Percentiles rank a stretch among this genome's conserved stretches.
Evolutionary conservation across 2,329 filamentous ascomycete genomes (phyloP).

Genomic region (Ophiocordyceps camponoti-floridani): DNA sequence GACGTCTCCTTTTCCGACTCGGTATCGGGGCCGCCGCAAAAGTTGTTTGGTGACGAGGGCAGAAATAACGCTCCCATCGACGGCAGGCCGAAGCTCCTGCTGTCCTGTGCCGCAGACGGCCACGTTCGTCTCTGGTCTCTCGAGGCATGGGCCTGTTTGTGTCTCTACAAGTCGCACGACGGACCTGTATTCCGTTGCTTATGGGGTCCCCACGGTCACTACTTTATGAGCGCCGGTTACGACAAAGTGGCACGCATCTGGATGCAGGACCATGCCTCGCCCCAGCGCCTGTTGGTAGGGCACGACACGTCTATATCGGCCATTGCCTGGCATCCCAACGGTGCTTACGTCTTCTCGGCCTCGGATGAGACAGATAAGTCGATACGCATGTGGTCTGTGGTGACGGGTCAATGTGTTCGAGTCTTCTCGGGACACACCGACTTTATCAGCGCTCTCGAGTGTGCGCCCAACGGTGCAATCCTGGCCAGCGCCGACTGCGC

Average conservation of each 20-base stretch:
- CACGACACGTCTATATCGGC: slow-evolving; percentile 88
- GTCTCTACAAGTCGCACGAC: slow-evolving; percentile 85
- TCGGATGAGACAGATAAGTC: slow-evolving; percentile 75
- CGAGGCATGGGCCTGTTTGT: slow-evolving; percentile 80
- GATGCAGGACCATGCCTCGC: slow-evolving; percentile 83
- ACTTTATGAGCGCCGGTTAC: slow-evolving; percentile 75
- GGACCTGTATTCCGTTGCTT: slow-evolving; percentile 74
- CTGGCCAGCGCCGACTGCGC: slow-evolving; percentile 80
- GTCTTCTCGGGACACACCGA: slow-evolving; percentile 86
- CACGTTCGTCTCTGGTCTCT: slow-evolving; percentile 86
- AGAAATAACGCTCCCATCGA: slow-evolving; percentile 23
- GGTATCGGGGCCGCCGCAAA: slow-evolving; percentile 35
- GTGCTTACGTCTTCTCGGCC: slow-evolving; percentile 81
- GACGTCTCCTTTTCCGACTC: slow-evolving; percentile 69
- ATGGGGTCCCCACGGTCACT: slow-evolving; percentile 89
- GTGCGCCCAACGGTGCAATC: slow-evolving; percentile 72
- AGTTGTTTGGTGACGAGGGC: slow-evolving; percentile 32
- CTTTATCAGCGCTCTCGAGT: slow-evolving; percentile 69
- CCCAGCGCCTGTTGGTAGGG: slow-evolving; percentile 73
- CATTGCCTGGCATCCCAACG: slow-evolving; percentile 89
- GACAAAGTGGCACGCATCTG: slow-evolving; percentile 85
- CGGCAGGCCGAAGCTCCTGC: slow-evolving; percentile 51
- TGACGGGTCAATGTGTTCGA: slow-evolving; percentile 70
- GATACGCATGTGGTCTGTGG: slow-evolving; percentile 93
- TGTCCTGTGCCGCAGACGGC: slow-evolving; percentile 77